phyloP scores from a whole-genome alignment of 163 green algal genomes.

The Smithsoniella earleae region DNA sequence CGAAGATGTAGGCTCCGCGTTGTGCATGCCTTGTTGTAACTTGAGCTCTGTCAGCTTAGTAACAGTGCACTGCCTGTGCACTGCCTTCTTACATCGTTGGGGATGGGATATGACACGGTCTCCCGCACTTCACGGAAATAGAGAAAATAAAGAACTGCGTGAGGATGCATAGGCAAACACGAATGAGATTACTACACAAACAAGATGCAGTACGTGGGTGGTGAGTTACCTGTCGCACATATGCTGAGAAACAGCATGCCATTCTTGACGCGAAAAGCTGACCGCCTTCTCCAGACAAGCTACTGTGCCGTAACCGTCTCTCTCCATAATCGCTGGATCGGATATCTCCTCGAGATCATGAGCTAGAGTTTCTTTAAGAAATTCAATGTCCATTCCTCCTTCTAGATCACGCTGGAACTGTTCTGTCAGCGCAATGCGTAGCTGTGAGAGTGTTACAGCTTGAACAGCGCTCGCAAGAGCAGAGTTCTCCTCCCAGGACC shows the following conservation, averaged over 20 bases:
- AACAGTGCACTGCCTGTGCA: too few relatives aligned
- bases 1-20: too few relatives aligned
- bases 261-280: neutral
- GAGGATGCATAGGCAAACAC: too few relatives aligned
- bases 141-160: too few relatives aligned
- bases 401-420: neutral
- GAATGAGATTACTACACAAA: too few relatives aligned
- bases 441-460: neutral
- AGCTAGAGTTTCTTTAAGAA: neutral
- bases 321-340: neutral
- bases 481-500: neutral
- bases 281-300: neutral
- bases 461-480: neutral
- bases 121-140: too few relatives aligned
- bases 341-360: neutral
- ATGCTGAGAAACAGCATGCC: constrained; percentile 7
- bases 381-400: neutral
- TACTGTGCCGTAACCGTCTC: too few relatives aligned
- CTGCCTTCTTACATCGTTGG: too few relatives aligned
- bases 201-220: too few relatives aligned
- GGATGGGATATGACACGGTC: too few relatives aligned
- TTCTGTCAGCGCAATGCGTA: neutral
- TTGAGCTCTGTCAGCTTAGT: too few relatives aligned
- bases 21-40: too few relatives aligned
- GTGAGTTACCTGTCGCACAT: constrained; percentile 3